These are phyloP conservation scores for Erigeron philadelphicus DNA, from an alignment of 140 eudicot genomes.

Conservation along the genomic window DNA sequence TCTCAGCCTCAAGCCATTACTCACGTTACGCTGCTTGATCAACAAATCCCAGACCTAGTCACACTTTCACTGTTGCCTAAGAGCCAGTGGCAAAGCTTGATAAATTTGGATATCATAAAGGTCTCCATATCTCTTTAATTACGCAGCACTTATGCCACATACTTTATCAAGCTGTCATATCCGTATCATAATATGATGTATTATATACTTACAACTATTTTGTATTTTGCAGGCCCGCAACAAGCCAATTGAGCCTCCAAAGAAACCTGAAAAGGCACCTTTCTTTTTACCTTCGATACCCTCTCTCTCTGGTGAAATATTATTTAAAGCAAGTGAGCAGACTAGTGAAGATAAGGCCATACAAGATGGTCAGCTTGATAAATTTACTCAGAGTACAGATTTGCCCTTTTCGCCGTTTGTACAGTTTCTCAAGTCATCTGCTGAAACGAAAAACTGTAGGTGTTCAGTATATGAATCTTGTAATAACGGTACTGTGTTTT, in stretches of 20 bases:
- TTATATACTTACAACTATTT: neutral
- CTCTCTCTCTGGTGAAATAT: constrained; percentile 82
- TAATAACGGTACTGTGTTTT: too few relatives aligned
- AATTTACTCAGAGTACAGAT: constrained; percentile 23
- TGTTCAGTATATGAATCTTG: neutral
- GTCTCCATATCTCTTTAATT: constrained; percentile 23
- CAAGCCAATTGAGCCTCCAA: constrained; percentile 92
- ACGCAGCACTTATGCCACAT: constrained; percentile 8
- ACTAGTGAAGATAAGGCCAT: constrained; percentile 38
- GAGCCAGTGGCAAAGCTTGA: constrained; percentile 97
- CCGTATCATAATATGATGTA: neutral
- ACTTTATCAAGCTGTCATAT: neutral
- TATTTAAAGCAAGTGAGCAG: constrained; percentile 45
- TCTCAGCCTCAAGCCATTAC: constrained; percentile 26
- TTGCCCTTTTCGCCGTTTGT: constrained; percentile 54
- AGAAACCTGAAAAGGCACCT: constrained; percentile 90
- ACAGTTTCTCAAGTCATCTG: constrained; percentile 54
- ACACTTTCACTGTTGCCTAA: constrained; percentile 87
- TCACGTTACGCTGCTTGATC: constrained; percentile 20
- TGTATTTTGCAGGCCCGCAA: constrained; percentile 54
- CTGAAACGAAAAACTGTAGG: constrained; percentile 63
- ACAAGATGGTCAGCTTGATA: constrained; percentile 27
- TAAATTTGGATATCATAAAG: constrained; percentile 84
- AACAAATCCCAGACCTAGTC: constrained; percentile 79
- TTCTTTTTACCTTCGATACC: constrained; percentile 90